Percentiles rank a stretch among this genome's conserved stretches.
Evolutionary conservation across 768 basidiomycete genomes (phyloP).

Genomic region (Rhodosporidiobolus odoratus): DNA sequence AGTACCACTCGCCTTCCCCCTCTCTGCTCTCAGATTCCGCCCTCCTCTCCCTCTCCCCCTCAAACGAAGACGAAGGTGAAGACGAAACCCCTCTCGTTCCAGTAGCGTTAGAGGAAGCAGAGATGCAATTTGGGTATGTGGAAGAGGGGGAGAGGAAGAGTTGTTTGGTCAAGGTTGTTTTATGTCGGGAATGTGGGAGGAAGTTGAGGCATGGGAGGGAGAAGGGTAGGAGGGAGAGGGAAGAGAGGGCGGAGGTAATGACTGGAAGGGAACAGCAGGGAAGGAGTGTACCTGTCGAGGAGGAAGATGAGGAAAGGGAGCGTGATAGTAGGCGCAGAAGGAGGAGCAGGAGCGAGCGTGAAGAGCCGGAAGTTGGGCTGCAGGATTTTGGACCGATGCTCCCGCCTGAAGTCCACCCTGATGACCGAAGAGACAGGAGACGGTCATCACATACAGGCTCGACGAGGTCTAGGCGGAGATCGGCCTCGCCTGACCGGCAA

Average conservation of each 20-base stretch:
- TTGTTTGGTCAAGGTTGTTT: slow-evolving; percentile 85
- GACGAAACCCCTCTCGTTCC: slow-evolving; percentile 12
- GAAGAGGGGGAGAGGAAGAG: slow-evolving; percentile 67
- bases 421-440: background rate
- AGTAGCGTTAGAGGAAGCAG: slow-evolving; percentile 60
- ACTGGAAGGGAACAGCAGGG: background rate
- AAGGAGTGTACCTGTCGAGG: background rate
- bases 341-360: background rate
- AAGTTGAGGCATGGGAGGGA: slow-evolving; percentile 83
- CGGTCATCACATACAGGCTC: no score
- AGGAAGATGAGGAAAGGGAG: slow-evolving; percentile 4
- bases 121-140: slow-evolving; percentile 81
- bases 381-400: no score
- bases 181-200: slow-evolving; percentile 70
- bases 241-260: background rate
- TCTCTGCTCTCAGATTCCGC: background rate
- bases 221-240: slow-evolving; percentile 53
- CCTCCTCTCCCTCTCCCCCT: background rate
- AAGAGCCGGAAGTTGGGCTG: no score
- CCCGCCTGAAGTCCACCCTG: no score
- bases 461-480: no score
- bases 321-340: background rate
- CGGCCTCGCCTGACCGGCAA: no score
- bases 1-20: slow-evolving; percentile 53
- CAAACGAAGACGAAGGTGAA: slow-evolving; percentile 13